Conservation (phyloP, 179 eudicot species). For the Spergularia azorica region DNA sequence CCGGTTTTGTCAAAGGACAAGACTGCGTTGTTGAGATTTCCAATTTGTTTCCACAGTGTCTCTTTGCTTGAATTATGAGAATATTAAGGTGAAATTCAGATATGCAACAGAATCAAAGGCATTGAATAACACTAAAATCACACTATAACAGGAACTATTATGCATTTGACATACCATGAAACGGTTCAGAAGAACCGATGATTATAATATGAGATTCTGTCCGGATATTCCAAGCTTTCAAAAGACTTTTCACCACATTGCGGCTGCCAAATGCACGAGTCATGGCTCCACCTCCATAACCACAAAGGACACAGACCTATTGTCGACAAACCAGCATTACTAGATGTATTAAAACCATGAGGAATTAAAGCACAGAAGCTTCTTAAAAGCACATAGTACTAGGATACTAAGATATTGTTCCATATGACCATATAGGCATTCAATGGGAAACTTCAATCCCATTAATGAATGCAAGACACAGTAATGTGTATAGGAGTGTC, state of each 20-base stretch:
- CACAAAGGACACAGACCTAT: conserved; percentile 65
- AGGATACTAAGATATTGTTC: not conserved
- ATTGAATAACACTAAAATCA: not conserved
- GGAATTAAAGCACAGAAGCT: not conserved
- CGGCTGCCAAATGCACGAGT: conserved; percentile 56
- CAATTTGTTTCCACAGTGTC: conserved; percentile 28
- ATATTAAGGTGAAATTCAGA: conserved; percentile 10
- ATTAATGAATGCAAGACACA: not conserved
- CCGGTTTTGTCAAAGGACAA: conserved; percentile 27
- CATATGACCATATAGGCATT: not conserved
- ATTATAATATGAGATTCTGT: conserved; percentile 38
- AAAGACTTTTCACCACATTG: conserved; percentile 50
- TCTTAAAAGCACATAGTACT: not conserved
- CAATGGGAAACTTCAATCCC: conserved; percentile 1
- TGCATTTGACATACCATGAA: conserved; percentile 31
- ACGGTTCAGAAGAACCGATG: conserved; percentile 32
- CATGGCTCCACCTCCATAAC: conserved; percentile 68
- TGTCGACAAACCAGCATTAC: conserved; percentile 16
- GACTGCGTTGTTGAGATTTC: conserved; percentile 16
- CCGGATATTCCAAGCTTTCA: conserved; percentile 50
- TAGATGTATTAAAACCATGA: not conserved
- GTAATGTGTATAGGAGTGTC: no score
- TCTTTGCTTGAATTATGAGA: conserved; percentile 29
- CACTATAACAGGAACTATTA: not conserved
- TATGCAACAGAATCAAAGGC: not conserved